Base-by-base conservation (phyloP, 1,139 yeast species). In the Zygoascus meyerae region DNA sequence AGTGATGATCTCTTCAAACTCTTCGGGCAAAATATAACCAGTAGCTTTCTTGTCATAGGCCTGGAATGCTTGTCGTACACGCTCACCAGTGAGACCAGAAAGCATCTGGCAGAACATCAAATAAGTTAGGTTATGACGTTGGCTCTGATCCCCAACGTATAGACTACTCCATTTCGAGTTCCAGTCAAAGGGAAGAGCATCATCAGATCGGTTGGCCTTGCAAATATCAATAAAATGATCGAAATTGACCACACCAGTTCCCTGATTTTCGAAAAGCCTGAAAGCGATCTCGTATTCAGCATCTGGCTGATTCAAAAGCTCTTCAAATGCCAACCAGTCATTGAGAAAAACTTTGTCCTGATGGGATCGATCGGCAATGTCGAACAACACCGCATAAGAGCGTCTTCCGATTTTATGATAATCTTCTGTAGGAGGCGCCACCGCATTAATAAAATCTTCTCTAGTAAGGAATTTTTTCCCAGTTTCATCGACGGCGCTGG, bases 211-310 rank as follows among this genome's bases (percentile, higher is more conserved):
- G 60, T 69, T 58, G 42, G 57, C 57, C 55, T 64, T 61, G 61
- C 68, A 68, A 31, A 57, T 57, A 42, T 63, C 59, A 32, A 67
- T 71, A 52, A 71, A 71, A 53, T 67, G 64, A 42, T 57, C 57
- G 51, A 66, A 71, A 53, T 68, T 64, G 44, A 71, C 72, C 45
- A 57, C 58, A 41, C 74, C 74, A 31, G 60, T 54, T 18, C 71
- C 70, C 35, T 62, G 61, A 39, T 57, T 56, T 55, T 71, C 73
- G 48, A 71, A 71, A 41, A 71, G 63, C 14, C 72, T 63, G 53
- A 64, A 73, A 5, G 71, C 72, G 41, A 69, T 74, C 48, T 72
- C 74, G 53, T 64, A 69, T 53, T 68, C 78, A 37, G 78, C 78
- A 34, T 74, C 75, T 36, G 77, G 75, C 41, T 64, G 64, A 52